Percentiles rank a stretch among this genome's conserved stretches.
These are phyloP conservation scores for Musa balbisiana DNA, from an alignment of 202 grass and related monocot species.

Conservation along the genomic window DNA sequence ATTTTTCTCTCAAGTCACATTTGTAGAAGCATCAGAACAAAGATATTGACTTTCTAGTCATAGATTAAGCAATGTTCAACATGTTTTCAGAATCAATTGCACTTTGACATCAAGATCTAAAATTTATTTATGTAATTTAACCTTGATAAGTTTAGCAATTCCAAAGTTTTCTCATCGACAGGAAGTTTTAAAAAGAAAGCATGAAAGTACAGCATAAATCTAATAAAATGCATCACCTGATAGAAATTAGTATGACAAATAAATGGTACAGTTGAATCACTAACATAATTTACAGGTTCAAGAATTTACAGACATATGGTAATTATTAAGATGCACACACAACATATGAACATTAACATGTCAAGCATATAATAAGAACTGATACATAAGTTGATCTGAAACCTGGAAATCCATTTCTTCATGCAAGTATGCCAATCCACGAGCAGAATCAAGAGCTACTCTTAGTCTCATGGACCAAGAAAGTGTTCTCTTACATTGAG, in stretches of 20 bases:
- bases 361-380: not conserved
- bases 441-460: constrained; percentile 75
- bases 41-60: too few species aligned
- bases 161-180: not conserved
- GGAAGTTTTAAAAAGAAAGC: not conserved
- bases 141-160: not conserved
- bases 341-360: not conserved
- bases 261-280: not conserved
- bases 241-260: not conserved
- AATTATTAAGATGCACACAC: not conserved
- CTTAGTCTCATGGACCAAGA: constrained; percentile 89
- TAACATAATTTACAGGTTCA: not conserved
- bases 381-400: constrained; percentile 10
- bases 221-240: not conserved
- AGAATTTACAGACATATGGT: not conserved
- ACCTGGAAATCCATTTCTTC: constrained; percentile 99
- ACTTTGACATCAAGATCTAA: too few species aligned
- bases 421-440: constrained; percentile 78
- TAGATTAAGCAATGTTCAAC: too few species aligned
- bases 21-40: too few species aligned
- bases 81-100: too few species aligned
- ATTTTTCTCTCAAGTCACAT: too few species aligned
- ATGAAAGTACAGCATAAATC: not conserved
- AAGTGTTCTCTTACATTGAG: constrained; percentile 61
- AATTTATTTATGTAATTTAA: not conserved